phyloP scores from a whole-genome alignment of 208 protist species.

The Leishmania guyanensis region DNA sequence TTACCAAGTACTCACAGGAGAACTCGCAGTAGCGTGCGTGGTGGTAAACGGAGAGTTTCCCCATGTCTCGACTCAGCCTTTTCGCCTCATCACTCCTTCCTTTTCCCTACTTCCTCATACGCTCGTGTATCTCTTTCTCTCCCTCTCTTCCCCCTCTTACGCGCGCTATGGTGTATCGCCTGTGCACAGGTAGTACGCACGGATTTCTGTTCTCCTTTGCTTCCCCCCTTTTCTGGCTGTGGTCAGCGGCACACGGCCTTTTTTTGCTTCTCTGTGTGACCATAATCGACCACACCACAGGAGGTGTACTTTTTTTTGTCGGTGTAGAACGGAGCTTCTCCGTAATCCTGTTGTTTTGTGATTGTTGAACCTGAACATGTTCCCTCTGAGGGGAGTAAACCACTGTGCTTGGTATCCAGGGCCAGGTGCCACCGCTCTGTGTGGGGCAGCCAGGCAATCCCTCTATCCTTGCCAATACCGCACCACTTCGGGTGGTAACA shows the following conservation, averaged over 20 bases:
- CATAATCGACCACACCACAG: neutral
- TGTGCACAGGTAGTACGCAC: neutral
- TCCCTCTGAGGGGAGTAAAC: neutral
- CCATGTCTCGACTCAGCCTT: neutral
- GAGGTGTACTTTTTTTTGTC: neutral
- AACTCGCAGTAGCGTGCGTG: conserved; percentile 7
- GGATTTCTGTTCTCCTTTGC: neutral
- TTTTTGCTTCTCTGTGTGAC: neutral
- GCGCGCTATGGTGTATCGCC: neutral
- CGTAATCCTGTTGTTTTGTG: neutral
- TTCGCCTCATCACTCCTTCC: conserved; percentile 1
- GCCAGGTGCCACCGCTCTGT: neutral
- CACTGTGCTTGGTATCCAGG: neutral
- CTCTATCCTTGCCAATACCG: neutral
- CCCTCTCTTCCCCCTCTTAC: neutral
- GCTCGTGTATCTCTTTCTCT: neutral
- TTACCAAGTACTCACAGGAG: conserved; percentile 25
- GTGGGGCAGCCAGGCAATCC: neutral
- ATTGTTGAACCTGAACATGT: neutral
- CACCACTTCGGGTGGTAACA: neutral
- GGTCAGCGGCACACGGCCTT: neutral
- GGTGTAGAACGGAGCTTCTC: neutral
- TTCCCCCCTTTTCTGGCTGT: neutral
- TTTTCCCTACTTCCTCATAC: neutral
- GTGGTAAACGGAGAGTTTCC: neutral